Evolutionary conservation across 2,329 filamentous ascomycete genomes (phyloP), one percentile per base, ranked within the genome.

Genomic region (Fusarium globosum): DNA sequence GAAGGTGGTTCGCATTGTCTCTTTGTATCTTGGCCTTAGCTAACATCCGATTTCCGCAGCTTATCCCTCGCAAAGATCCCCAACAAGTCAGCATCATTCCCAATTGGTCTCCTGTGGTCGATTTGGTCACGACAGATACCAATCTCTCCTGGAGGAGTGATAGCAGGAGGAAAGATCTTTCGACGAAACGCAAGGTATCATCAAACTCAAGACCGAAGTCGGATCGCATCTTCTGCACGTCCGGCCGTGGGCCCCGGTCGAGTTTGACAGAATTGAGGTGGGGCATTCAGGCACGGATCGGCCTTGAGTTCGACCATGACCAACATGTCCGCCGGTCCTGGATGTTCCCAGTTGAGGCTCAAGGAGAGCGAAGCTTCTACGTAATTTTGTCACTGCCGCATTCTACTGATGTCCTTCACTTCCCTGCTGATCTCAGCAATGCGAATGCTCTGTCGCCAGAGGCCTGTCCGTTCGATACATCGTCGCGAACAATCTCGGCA

Each of bases 281-380:
- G 80, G 93, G 94, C 8, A 82, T 94, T 35, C 89, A 93, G 76
- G 93, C 92, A 23, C 89, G 88, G 63, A 89, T 94, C 72, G 90
- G 88, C 4, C 76, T 90, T 10, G 87, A 90, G 28, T 82, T 90
- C 16, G 86, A 88, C 28, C 87, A 85, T 48, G 82, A 82, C 13
- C 82, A 83, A 12, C 83, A 85, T 4, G 84, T 89, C 38, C 86
- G 84, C 57, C 83, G 86, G 53, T 86, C 85, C 21, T 92, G 90
- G 89, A 82, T 86, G 18, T 84, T 91, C 38, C 80, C 75, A 13
- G 64, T 76, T 15, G 71, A 79, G 10, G 62, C 66, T 14, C 55
- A 71, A 23, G 74, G 61, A 7, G 65, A 67, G 9, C 58, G 62
- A 62, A 71, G 74, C 30, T 73, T 81, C 33, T 79, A 79, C 62